phyloP scores from a whole-genome alignment of 73 alveolate species.

The Stentor roeselii region DNA sequence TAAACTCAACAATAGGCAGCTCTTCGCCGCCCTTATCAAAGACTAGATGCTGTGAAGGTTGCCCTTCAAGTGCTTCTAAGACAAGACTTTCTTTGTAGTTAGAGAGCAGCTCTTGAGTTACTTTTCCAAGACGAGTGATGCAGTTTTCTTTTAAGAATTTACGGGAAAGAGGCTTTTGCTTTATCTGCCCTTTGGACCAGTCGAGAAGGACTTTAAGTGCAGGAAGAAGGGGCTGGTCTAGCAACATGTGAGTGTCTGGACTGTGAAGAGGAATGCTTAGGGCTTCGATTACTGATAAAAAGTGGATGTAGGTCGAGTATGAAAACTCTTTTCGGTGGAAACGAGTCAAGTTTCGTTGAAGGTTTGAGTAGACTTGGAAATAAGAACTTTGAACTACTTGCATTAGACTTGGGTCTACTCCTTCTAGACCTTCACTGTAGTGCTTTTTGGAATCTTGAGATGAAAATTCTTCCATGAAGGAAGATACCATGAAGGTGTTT shows the following conservation, averaged over 20 bases:
- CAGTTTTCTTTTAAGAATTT: background rate
- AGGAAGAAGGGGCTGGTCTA: background rate
- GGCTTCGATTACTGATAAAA: background rate
- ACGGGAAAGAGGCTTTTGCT: background rate
- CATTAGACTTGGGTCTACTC: background rate
- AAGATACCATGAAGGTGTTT: background rate
- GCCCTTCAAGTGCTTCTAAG: background rate
- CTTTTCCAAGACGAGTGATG: background rate
- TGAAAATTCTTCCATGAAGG: background rate
- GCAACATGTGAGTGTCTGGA: background rate
- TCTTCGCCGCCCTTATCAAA: background rate
- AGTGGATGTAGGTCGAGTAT: background rate
- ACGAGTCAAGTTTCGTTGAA: background rate
- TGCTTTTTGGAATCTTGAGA: background rate
- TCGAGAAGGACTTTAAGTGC: background rate
- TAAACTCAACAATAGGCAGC: background rate
- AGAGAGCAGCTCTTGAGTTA: background rate
- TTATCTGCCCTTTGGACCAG: conserved; percentile 6
- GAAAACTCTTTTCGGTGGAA: background rate
- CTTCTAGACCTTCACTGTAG: conserved; percentile 3
- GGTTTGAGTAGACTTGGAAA: background rate
- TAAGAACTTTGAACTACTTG: background rate
- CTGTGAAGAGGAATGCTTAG: background rate
- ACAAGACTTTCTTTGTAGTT: background rate
- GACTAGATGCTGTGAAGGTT: conserved; percentile 9